phyloP scores from a whole-genome alignment of 257 asterid species.

The Sherardia arvensis region DNA sequence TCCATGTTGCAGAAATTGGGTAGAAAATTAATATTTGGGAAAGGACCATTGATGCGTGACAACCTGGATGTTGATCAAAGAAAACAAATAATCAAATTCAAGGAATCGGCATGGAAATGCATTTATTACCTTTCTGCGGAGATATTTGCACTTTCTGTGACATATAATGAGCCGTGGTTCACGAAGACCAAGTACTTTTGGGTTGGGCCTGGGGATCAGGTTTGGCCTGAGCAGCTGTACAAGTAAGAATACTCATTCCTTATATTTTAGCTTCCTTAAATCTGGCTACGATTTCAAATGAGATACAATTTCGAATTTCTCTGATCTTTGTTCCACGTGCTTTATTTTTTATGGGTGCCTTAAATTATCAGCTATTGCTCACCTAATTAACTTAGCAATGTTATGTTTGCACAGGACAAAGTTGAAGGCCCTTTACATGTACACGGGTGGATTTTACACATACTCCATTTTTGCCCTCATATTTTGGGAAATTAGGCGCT shows the following conservation, averaged over 20 bases:
- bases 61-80: constrained; percentile 39
- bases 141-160: constrained; percentile 61
- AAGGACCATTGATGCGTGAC: constrained; percentile 40
- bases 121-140: constrained; percentile 88
- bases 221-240: constrained; percentile 84
- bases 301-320: not conserved
- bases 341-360: not conserved
- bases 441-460: constrained; percentile 74
- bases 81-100: constrained; percentile 77
- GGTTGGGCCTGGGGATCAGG: constrained; percentile 80
- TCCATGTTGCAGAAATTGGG: constrained; percentile 56
- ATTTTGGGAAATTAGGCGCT: constrained; percentile 92
- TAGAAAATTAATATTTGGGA: constrained; percentile 62
- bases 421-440: constrained; percentile 80
- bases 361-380: not conserved
- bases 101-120: constrained; percentile 98
- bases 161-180: constrained; percentile 92
- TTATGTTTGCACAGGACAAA: constrained; percentile 53
- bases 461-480: constrained; percentile 87
- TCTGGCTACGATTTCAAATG: not conserved
- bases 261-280: not conserved
- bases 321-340: not conserved
- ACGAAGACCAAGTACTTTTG: constrained; percentile 62
- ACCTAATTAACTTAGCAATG: constrained; percentile 5
- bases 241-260: constrained; percentile 39